These are phyloP conservation scores for Scheffersomyces insectosa DNA, from an alignment of 1,139 yeast species.

Conservation along the genomic window DNA sequence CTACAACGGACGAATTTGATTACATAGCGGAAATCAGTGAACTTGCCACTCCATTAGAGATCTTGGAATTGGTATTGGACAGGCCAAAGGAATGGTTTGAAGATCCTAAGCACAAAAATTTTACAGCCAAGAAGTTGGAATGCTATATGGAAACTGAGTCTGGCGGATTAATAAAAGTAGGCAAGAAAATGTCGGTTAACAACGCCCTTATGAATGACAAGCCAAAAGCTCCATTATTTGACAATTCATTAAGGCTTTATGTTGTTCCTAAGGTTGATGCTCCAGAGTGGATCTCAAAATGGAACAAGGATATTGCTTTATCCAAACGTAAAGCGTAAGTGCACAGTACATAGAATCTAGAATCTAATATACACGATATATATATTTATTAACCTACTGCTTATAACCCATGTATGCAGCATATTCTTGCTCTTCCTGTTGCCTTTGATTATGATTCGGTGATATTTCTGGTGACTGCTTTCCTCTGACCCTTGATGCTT, in stretches of 20 bases:
- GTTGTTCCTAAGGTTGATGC: conserved; percentile 77
- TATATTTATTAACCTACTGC: background rate
- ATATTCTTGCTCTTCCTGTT: conserved; percentile 50
- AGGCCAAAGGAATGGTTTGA: conserved; percentile 75
- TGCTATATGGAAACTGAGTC: conserved; percentile 78
- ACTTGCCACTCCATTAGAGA: conserved; percentile 59
- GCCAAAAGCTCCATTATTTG: conserved; percentile 78
- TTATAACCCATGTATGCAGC: conserved; percentile 56
- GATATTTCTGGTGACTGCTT: conserved; percentile 54
- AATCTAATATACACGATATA: background rate
- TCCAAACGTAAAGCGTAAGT: conserved; percentile 36
- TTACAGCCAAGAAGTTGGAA: conserved; percentile 59
- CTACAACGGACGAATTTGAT: conserved; percentile 84
- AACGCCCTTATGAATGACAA: conserved; percentile 61
- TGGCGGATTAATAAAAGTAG: conserved; percentile 87
- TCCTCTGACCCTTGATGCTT: conserved; percentile 50
- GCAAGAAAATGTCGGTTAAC: conserved; percentile 70
- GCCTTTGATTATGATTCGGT: conserved; percentile 24
- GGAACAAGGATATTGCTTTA: conserved; percentile 69
- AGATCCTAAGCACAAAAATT: conserved; percentile 60
- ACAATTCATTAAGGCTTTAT: conserved; percentile 69
- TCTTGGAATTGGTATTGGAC: conserved; percentile 56
- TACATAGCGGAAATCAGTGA: conserved; percentile 75
- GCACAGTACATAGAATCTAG: background rate
- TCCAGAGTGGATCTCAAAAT: conserved; percentile 60